Evolutionary conservation across 495 filamentous ascomycete species (phyloP), one percentile per base, ranked within the genome.

Genomic region (Hamigera avellanea): DNA sequence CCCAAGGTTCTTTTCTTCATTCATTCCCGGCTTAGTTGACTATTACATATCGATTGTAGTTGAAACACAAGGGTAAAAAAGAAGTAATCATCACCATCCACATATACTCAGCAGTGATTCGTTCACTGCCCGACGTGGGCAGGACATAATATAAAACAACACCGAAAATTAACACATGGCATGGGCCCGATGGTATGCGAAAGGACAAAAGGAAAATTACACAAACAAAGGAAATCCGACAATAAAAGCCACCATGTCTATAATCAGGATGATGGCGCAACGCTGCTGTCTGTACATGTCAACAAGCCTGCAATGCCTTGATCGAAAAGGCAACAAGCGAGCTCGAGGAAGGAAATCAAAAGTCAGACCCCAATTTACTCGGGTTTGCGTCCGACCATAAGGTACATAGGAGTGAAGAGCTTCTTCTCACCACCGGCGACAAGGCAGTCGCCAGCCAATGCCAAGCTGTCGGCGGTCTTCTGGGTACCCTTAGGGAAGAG

Each of bases 391-490:
- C 75, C 91, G 39, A 98, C 78, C 91, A 98, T 95, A 57, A 98
- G 66, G 68, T 95, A 96, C 91, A 98, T 98, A 26, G 91, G 91
- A 0, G 91, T 98, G 67, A 98, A 98, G 13, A 98, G 72, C 54
- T 94, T 83, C 72, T 86, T 75, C 71, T 83, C 79, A 26, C 77
- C 91, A 62, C 91, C 91, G 31, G 80, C 86, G 6, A 95, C 91
- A 36, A 98, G 69, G 43, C 76, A 82, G 56, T 96, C 93, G 16
- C 75, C 91, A 14, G 83, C 91, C 40, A 76, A 40, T 8, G 81
- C 87, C 43, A 98, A 63, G 45, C 80, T 82, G 61, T 95, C 83
- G 12, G 91, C 91, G 26, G 93, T 95, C 76, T 94, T 95, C 67
- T 88, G 86, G 36, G 91, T 93, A 34, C 91, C 91, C 33, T 58